phyloP scores from a whole-genome alignment of 2,329 filamentous ascomycete genomes.

The Onygenales sp. region DNA sequence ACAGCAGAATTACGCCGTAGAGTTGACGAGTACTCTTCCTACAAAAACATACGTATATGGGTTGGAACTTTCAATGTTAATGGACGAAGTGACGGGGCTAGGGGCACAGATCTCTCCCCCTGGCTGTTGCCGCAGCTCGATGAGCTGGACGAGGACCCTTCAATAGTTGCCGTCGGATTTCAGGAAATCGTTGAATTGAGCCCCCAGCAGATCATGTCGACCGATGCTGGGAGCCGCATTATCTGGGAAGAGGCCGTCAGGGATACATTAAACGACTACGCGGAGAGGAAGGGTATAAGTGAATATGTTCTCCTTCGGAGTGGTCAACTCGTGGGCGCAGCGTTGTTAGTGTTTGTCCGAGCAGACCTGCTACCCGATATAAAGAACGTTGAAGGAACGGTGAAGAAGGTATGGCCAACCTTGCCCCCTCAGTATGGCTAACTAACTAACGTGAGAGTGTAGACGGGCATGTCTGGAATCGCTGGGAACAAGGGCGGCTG shows the following conservation, averaged over 20 bases:
- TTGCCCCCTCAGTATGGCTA: background rate
- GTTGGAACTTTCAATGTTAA: conserved; percentile 94
- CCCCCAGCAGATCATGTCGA: conserved; percentile 98
- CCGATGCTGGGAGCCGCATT: conserved; percentile 75
- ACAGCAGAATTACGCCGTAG: conserved; percentile 61
- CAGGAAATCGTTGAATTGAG: conserved; percentile 98
- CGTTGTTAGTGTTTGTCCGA: conserved; percentile 83
- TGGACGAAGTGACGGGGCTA: conserved; percentile 67
- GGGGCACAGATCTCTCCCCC: conserved; percentile 62
- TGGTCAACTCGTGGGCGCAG: conserved; percentile 89
- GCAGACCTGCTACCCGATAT: conserved; percentile 67
- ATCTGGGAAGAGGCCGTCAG: conserved; percentile 80
- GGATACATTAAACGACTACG: conserved; percentile 63
- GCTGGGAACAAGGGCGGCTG: conserved; percentile 97
- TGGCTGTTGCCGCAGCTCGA: conserved; percentile 67
- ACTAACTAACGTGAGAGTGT: conserved; percentile 23
- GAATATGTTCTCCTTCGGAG: conserved; percentile 84
- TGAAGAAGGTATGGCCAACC: conserved; percentile 60
- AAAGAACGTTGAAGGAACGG: conserved; percentile 91
- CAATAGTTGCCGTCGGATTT: conserved; percentile 84
- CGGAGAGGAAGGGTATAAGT: conserved; percentile 55
- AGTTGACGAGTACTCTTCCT: conserved; percentile 62
- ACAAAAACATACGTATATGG: conserved; percentile 66
- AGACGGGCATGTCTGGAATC: conserved; percentile 85
- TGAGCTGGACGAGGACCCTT: conserved; percentile 54